These are phyloP conservation scores for Hibiscus syriacus DNA, from an alignment of 345 rosid species.

Conservation along the genomic window DNA sequence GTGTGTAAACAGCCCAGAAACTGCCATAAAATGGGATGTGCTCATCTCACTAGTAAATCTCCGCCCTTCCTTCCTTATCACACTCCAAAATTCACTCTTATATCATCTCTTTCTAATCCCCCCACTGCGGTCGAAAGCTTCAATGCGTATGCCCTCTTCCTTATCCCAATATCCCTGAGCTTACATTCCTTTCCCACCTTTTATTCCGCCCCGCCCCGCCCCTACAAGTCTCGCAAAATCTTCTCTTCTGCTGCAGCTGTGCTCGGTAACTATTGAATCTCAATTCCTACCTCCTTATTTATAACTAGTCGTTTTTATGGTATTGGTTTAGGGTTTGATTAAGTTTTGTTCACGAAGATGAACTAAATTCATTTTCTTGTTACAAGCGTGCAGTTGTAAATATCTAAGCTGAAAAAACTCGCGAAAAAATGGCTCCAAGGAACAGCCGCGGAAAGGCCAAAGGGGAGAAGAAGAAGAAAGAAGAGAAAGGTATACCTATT, in stretches of 20 bases:
- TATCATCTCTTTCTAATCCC: too few species aligned
- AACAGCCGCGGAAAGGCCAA: conserved; percentile 86
- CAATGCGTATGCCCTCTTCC: conserved; percentile 14
- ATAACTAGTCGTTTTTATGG: too few species aligned
- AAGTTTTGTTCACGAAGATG: too few species aligned
- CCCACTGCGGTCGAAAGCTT: conserved; percentile 15
- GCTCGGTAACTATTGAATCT: conserved; percentile 30
- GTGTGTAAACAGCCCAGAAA: conserved; percentile 1
- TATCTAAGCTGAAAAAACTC: too few species aligned
- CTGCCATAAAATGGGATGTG: conserved; percentile 30
- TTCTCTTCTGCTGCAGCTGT: conserved; percentile 8
- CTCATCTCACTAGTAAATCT: conserved; percentile 69
- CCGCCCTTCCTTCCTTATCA: conserved; percentile 99
- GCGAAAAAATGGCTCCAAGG: conserved; percentile 98
- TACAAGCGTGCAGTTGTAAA: not conserved
- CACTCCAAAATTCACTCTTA: conserved; percentile 24
- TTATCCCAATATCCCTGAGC: conserved; percentile 15
- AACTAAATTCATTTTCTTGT: too few species aligned
- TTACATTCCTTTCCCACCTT: too few species aligned
- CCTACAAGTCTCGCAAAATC: not conserved
- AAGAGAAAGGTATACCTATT: conserved; percentile 70
- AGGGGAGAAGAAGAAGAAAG: conserved; percentile 97
- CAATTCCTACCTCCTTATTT: too few species aligned
- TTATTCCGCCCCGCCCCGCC: too few species aligned
- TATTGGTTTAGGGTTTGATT: too few species aligned